Evolutionary conservation across 1,284 basidiomycete genomes (phyloP).

Genomic region (Pseudozyma thailandica): DNA sequence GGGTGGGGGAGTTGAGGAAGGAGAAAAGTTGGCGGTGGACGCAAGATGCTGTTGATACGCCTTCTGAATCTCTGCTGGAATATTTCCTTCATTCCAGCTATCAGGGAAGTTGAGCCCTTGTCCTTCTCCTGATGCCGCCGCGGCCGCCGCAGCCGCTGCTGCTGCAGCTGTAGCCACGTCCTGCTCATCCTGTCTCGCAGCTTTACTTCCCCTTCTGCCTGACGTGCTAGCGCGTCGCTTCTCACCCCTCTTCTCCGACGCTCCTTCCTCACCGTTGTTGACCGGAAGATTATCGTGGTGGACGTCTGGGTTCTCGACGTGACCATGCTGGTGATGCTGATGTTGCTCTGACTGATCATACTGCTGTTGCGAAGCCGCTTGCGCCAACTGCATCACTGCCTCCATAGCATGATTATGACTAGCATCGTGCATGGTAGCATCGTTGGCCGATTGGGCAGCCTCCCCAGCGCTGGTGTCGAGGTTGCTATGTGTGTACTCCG

Average conservation of each 20-base stretch:
- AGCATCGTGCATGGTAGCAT: slow-evolving; percentile 5
- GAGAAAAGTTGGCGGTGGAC: slow-evolving; percentile 10
- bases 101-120: slow-evolving; percentile 13
- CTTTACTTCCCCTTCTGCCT: slow-evolving; percentile 11
- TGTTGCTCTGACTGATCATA: slow-evolving; percentile 31
- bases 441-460: slow-evolving; percentile 3
- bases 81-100: slow-evolving; percentile 26
- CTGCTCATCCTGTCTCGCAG: slow-evolving; percentile 18
- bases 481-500: slow-evolving; percentile 42
- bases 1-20: too few relatives aligned
- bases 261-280: slow-evolving; percentile 6
- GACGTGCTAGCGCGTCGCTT: slow-evolving; percentile 15
- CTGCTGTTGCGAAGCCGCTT: slow-evolving; percentile 49
- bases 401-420: slow-evolving; percentile 32
- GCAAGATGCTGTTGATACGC: slow-evolving; percentile 46
- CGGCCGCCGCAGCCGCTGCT: slow-evolving; percentile 17
- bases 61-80: slow-evolving; percentile 36
- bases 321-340: slow-evolving; percentile 29
- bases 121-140: slow-evolving; percentile 6
- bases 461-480: slow-evolving; percentile 24
- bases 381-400: slow-evolving; percentile 49
- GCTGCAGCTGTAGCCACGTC: slow-evolving; percentile 20
- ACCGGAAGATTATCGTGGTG: slow-evolving; percentile 32
- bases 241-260: slow-evolving; percentile 21
- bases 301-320: slow-evolving; percentile 20